Evolutionary conservation across 2,329 filamentous ascomycete genomes (phyloP).

Genomic region (Botryotinia calthae): DNA sequence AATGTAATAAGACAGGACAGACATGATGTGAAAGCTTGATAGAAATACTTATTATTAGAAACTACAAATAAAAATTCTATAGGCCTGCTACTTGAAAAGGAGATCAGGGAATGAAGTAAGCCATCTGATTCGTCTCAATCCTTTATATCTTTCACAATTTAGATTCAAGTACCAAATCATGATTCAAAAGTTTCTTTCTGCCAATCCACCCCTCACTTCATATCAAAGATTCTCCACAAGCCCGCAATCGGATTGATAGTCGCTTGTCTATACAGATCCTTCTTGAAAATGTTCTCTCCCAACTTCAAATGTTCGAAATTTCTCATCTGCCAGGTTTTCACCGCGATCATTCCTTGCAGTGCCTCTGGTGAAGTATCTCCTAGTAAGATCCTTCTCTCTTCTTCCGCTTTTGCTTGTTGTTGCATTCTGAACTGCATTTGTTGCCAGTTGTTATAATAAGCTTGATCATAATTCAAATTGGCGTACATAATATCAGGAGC

Average conservation of each 20-base stretch:
- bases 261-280: slow-evolving; percentile 22
- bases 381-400: slow-evolving; percentile 23
- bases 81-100: neutral
- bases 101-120: too few species aligned
- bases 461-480: neutral
- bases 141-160: too few species aligned
- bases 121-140: neutral
- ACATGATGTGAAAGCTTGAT: neutral
- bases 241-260: slow-evolving; percentile 22
- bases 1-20: neutral
- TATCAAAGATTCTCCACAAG: slow-evolving; percentile 26
- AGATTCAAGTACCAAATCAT: neutral
- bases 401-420: neutral
- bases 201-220: slow-evolving; percentile 5
- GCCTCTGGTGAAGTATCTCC: slow-evolving; percentile 24
- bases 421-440: neutral
- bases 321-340: slow-evolving; percentile 23
- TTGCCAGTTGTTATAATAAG: neutral
- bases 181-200: neutral
- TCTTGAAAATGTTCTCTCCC: slow-evolving; percentile 26
- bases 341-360: slow-evolving; percentile 22
- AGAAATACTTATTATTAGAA: neutral
- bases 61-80: neutral
- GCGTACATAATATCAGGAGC: slow-evolving; percentile 8
- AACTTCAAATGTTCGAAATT: slow-evolving; percentile 23